These are phyloP conservation scores for Globisporangium spinosum DNA, from an alignment of 352 stramenopile species.

Conservation along the genomic window DNA sequence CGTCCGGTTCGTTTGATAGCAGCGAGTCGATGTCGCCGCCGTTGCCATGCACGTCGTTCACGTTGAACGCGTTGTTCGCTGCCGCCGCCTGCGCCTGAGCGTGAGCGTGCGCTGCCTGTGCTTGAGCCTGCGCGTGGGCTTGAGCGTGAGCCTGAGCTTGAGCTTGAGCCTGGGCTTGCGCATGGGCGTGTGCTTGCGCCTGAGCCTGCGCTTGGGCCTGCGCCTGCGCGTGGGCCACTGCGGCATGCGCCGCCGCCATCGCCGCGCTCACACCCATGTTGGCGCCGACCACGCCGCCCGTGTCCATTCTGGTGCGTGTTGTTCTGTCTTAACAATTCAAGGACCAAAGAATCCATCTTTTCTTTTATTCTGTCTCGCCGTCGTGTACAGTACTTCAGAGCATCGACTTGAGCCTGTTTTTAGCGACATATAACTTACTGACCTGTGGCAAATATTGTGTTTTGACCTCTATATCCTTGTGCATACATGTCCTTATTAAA, in stretches of 20 bases:
- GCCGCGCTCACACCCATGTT: constrained; percentile 10
- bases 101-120: not conserved
- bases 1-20: constrained; percentile 38
- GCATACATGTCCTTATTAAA: too few relatives aligned
- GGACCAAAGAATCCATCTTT: not conserved
- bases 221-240: not conserved
- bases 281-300: not conserved
- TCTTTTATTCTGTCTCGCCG: not conserved
- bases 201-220: not conserved
- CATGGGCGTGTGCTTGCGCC: not conserved
- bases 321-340: constrained; percentile 1
- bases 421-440: too few relatives aligned
- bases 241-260: not conserved
- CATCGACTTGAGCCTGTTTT: too few relatives aligned
- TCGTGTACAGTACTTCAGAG: not conserved
- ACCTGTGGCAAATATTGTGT: too few relatives aligned
- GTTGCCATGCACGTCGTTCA: constrained; percentile 44
- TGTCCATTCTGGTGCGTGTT: not conserved
- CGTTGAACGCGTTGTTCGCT: constrained; percentile 14
- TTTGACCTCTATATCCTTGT: too few relatives aligned
- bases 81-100: not conserved
- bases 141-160: not conserved
- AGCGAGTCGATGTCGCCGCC: constrained; percentile 68
- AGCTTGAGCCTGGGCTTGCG: not conserved
- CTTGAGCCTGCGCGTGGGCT: not conserved